These are phyloP conservation scores for Pythium apleroticum DNA, from an alignment of 352 stramenopile genomes.

Conservation along the genomic window DNA sequence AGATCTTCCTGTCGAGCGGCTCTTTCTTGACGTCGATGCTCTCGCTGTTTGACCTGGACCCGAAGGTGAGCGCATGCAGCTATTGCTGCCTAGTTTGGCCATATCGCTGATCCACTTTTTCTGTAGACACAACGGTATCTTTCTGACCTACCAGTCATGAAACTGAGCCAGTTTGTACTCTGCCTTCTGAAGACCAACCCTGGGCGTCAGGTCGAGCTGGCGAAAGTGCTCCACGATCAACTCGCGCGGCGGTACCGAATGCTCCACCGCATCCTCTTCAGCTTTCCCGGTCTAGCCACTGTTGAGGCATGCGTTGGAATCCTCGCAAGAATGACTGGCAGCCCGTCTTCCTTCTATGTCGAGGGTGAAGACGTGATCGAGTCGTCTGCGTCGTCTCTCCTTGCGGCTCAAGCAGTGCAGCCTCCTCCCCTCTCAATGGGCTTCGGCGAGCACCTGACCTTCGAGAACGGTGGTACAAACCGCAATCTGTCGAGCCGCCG, in stretches of 20 bases:
- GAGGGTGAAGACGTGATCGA: constrained; percentile 37
- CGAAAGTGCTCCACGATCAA: constrained; percentile 65
- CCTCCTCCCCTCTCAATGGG: constrained; percentile 26
- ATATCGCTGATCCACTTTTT: neutral
- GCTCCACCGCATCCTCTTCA: constrained; percentile 76
- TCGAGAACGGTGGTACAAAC: neutral
- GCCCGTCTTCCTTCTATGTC: constrained; percentile 56
- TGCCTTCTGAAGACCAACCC: constrained; percentile 59
- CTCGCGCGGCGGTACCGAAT: constrained; percentile 73
- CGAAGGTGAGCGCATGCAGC: constrained; percentile 37
- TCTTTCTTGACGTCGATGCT: constrained; percentile 62
- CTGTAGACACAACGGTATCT: constrained; percentile 56
- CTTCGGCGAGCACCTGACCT: constrained; percentile 28
- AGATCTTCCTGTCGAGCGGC: constrained; percentile 64
- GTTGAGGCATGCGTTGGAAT: constrained; percentile 77
- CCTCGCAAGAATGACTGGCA: constrained; percentile 75
- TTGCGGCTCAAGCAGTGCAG: constrained; percentile 13
- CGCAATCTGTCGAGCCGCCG: constrained; percentile 5
- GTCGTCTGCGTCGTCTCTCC: constrained; percentile 5
- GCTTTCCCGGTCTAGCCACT: constrained; percentile 65
- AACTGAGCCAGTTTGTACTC: constrained; percentile 74
- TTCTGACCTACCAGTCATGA: constrained; percentile 78
- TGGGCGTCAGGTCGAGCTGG: constrained; percentile 63
- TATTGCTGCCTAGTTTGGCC: neutral
- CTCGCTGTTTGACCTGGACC: constrained; percentile 70